Evolutionary conservation across 140 eudicot genomes (phyloP).

Genomic region (Erigeron philadelphicus): DNA sequence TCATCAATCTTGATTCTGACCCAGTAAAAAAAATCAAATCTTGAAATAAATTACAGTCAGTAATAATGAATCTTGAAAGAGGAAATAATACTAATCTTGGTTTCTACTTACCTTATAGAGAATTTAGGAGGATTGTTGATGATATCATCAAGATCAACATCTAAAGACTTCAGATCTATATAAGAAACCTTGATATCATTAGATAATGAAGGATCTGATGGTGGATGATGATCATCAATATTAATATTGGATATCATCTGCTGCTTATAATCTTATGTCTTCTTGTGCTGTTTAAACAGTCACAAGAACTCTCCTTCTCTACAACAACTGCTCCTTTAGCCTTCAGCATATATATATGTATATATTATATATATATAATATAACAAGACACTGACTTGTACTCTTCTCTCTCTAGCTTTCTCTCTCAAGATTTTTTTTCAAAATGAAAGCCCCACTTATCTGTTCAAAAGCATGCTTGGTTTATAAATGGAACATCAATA

Average conservation of each 20-base stretch:
- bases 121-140: conserved; percentile 42
- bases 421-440: conserved; percentile 34
- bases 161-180: conserved; percentile 54
- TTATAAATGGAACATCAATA: conserved; percentile 29
- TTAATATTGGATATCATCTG: conserved; percentile 66
- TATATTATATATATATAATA: background rate
- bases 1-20: conserved; percentile 39
- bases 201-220: conserved; percentile 58
- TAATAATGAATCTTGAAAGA: conserved; percentile 8
- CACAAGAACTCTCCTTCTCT: conserved; percentile 54
- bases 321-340: conserved; percentile 34
- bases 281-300: conserved; percentile 71
- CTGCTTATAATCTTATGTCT: conserved; percentile 50
- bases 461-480: conserved; percentile 31
- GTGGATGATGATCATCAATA: conserved; percentile 45
- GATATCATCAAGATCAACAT: conserved; percentile 41
- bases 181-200: conserved; percentile 37
- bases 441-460: conserved; percentile 39
- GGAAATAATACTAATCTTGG: background rate
- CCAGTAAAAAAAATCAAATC: conserved; percentile 26
- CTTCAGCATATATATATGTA: conserved; percentile 42
- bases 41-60: conserved; percentile 23
- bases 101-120: conserved; percentile 60
- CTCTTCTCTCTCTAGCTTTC: conserved; percentile 24
- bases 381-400: conserved; percentile 32